Conservation (phyloP, 2,329 filamentous ascomycete genomes). For the Tolypocladium album region DNA sequence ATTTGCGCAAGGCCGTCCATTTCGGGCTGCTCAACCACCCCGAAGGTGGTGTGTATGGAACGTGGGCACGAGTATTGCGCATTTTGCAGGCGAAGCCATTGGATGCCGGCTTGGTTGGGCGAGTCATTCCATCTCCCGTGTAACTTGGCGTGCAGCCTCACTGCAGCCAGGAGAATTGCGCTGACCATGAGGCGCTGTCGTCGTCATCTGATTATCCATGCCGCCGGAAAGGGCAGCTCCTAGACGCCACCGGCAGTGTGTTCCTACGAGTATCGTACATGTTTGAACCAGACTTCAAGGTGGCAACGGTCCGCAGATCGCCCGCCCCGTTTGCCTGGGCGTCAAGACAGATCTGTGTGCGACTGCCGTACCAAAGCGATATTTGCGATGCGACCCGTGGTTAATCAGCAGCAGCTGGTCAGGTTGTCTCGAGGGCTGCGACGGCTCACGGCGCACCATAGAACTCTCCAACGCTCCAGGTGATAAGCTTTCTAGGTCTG, state of each 20-base stretch:
- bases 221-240: not conserved
- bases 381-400: not conserved
- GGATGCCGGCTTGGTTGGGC: not conserved
- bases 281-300: not conserved
- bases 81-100: too few relatives aligned
- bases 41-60: not conserved
- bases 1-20: not conserved
- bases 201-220: not conserved
- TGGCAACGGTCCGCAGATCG: not conserved
- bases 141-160: not conserved
- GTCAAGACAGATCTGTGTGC: not conserved
- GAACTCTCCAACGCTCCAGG: not conserved
- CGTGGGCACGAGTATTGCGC: not conserved
- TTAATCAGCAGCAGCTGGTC: not conserved
- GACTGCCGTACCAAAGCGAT: not conserved
- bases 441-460: not conserved
- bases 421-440: not conserved
- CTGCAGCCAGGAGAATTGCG: not conserved
- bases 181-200: not conserved
- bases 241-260: not conserved
- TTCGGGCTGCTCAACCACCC: not conserved
- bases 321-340: not conserved
- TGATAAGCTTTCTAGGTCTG: too few relatives aligned
- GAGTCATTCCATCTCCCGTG: not conserved
- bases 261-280: not conserved